Conservation (phyloP, 2,329 filamentous ascomycete species). For the Westerdykella ornata region DNA sequence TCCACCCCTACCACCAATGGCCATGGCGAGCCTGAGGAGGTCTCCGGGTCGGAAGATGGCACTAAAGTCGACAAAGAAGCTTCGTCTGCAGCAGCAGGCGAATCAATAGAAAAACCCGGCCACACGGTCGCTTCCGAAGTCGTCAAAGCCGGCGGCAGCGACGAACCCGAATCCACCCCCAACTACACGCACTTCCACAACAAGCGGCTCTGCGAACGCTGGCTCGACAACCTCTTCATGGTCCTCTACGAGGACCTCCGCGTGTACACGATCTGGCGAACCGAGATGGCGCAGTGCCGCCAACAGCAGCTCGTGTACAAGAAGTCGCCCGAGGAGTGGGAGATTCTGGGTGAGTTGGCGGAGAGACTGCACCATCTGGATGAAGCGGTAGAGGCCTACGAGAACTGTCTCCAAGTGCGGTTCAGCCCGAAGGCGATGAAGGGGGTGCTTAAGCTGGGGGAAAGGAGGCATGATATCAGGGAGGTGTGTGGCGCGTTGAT, state of each 20-base stretch:
- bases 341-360: constrained; percentile 88
- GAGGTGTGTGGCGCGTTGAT: constrained; percentile 82
- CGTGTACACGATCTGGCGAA: constrained; percentile 98
- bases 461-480: constrained; percentile 69
- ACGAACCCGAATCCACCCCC: constrained; percentile 48
- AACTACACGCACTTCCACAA: constrained; percentile 89
- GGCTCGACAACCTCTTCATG: constrained; percentile 99
- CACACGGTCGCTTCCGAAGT: constrained; percentile 72
- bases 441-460: constrained; percentile 74
- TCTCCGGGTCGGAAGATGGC: constrained; percentile 5
- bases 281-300: constrained; percentile 91
- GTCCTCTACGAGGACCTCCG: constrained; percentile 95
- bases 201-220: constrained; percentile 93
- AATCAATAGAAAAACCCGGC: constrained; percentile 66
- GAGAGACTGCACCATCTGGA: constrained; percentile 87
- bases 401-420: constrained; percentile 74
- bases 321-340: constrained; percentile 96
- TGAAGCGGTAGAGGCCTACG: constrained; percentile 89
- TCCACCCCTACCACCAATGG: constrained; percentile 49
- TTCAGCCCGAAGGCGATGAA: constrained; percentile 91
- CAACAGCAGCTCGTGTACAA: constrained; percentile 93
- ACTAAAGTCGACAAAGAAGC: constrained; percentile 10
- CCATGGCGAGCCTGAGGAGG: constrained; percentile 34
- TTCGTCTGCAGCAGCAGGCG: constrained; percentile 17
- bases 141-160: constrained; percentile 66